phyloP scores from a whole-genome alignment of 768 basidiomycete species.

The Psilocybe tampanensis region DNA sequence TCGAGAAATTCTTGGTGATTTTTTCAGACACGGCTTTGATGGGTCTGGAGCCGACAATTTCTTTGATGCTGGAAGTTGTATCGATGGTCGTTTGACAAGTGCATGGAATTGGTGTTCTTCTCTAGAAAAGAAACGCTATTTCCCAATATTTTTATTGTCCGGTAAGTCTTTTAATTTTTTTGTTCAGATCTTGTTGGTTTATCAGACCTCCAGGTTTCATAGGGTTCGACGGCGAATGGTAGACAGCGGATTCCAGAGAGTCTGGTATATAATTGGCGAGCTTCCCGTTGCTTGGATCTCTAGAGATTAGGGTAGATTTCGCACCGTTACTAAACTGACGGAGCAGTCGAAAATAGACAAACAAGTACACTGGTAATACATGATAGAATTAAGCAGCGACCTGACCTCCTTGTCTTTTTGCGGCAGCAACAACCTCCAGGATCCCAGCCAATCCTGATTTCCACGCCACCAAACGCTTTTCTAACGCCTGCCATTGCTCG shows the following conservation, averaged over 20 bases:
- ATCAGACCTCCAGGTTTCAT: slow-evolving; percentile 57
- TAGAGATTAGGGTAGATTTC: not conserved
- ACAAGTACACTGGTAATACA: slow-evolving; percentile 12
- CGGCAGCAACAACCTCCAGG: slow-evolving; percentile 66
- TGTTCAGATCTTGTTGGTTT: slow-evolving; percentile 3
- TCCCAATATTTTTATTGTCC: slow-evolving; percentile 75
- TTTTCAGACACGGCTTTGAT: slow-evolving; percentile 88
- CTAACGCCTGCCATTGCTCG: slow-evolving; percentile 79
- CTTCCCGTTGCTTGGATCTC: not conserved
- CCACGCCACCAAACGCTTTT: slow-evolving; percentile 77
- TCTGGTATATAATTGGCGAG: no score
- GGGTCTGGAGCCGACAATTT: slow-evolving; percentile 92
- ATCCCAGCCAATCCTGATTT: slow-evolving; percentile 71
- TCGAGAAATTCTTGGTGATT: slow-evolving; percentile 77
- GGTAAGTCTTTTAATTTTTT: slow-evolving; percentile 44
- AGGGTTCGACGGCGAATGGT: slow-evolving; percentile 89
- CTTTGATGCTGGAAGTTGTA: slow-evolving; percentile 85
- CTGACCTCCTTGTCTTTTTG: slow-evolving; percentile 48
- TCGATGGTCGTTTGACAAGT: slow-evolving; percentile 84
- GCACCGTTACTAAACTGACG: not conserved
- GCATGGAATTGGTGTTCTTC: slow-evolving; percentile 93
- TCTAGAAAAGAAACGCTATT: slow-evolving; percentile 86
- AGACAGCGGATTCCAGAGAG: slow-evolving; percentile 5
- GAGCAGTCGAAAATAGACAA: not conserved
- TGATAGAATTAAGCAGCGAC: slow-evolving; percentile 24